A percentile compares a stretch with the other conserved stretches of the same genome.
Conservation (phyloP, 176 grass and related monocot species). For the Oryza coarctata region DNA sequence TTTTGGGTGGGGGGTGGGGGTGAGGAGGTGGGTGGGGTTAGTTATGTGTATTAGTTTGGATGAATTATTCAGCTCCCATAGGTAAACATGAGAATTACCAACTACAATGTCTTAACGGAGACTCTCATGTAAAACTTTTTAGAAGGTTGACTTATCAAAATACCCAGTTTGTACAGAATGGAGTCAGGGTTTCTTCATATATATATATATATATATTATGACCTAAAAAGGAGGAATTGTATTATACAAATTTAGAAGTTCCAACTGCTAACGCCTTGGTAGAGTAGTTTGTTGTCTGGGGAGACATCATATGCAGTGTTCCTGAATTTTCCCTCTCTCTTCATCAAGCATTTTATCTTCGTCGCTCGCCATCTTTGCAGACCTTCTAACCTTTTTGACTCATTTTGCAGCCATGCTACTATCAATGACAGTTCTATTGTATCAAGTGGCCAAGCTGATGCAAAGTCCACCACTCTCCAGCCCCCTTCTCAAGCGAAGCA, state of each 20-base stretch:
- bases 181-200: not conserved
- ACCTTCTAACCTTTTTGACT: conserved; percentile 11
- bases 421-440: not conserved
- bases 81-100: not conserved
- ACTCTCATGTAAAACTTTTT: not conserved
- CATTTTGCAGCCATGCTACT: conserved; percentile 41
- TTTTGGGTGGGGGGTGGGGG: too few species aligned
- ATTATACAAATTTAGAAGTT: not conserved
- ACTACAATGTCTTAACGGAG: not conserved
- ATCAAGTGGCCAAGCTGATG: conserved; percentile 36
- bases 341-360: not conserved
- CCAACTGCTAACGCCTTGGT: not conserved
- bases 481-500: conserved; percentile 50
- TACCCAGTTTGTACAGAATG: not conserved
- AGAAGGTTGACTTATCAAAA: not conserved
- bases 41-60: not conserved
- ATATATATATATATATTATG: too few species aligned
- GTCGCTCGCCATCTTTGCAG: not conserved
- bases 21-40: too few species aligned
- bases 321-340: not conserved
- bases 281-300: not conserved
- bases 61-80: conserved; percentile 7
- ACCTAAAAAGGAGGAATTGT: not conserved
- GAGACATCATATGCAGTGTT: not conserved
- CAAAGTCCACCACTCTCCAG: conserved; percentile 37